Conservation (phyloP, 768 basidiomycete species). For the Tulasnella sp. region DNA sequence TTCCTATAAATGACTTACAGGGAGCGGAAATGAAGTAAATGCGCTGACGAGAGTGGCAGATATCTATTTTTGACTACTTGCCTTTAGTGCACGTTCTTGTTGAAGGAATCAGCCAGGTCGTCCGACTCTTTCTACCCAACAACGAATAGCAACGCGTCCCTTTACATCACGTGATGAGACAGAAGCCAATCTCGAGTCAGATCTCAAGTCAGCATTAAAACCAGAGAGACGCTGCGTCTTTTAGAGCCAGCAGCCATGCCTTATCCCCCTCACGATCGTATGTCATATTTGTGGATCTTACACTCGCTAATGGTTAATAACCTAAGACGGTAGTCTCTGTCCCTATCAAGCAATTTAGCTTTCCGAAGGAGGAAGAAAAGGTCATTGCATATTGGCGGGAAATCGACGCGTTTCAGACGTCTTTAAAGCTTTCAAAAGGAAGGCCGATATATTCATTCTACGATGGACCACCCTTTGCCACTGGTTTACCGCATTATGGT, state of each 20-base stretch:
- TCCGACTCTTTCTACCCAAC: no score
- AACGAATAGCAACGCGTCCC: no score
- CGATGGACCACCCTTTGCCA: constrained; percentile 95
- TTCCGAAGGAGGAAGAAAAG: constrained; percentile 79
- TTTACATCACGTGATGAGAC: neutral
- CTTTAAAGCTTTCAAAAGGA: constrained; percentile 82
- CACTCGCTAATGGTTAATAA: neutral
- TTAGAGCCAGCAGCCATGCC: constrained; percentile 34
- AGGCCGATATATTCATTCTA: constrained; percentile 88
- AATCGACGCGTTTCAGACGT: constrained; percentile 95
- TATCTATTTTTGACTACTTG: no score
- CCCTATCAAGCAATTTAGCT: constrained; percentile 44
- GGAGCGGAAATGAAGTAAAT: no score
- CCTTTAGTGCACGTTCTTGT: no score
- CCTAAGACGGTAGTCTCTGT: constrained; percentile 42
- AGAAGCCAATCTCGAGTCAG: neutral
- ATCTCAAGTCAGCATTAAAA: neutral
- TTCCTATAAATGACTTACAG: no score
- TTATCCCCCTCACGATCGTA: constrained; percentile 61
- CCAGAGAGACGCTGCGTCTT: neutral
- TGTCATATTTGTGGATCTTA: constrained; percentile 22
- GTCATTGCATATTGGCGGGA: constrained; percentile 86
- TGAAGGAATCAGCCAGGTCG: no score
- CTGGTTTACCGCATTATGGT: constrained; percentile 92
- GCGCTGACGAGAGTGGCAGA: no score